Base-by-base conservation (phyloP, 1,139 yeast species). In the Saccharomyces hybrid region DNA sequence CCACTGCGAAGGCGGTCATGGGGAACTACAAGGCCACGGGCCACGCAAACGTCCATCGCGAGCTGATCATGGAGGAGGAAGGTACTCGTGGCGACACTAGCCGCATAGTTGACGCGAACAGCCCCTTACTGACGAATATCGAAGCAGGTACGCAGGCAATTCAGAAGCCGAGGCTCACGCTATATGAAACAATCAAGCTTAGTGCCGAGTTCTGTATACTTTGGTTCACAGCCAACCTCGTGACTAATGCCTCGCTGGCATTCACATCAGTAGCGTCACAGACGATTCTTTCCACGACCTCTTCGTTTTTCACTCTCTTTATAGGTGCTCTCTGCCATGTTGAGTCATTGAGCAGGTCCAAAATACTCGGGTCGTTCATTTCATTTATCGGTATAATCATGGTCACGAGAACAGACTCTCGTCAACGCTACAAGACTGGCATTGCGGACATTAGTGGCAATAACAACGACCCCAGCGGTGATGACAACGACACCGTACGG, bases 261-360 rank as follows among this genome's bases (percentile, higher is more conserved):
- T 90, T 84, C 70, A 90, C 97, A 0, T 83, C 90, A n/a, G 97
- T 90, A 46, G 95, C 95, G 7, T 84, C 91, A 23, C 97, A 93
- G 64, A 91, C 97, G 4, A 89, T 91, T 32, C 73, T 91, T 47
- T 84, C 96, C 11, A 85, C 96, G 49, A 89, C 97, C 0, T 85
- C 95, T 8, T 86, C 96, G 16, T 88, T 91, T 66, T 91, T 90
- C 78, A 91, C 98, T 0, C 77, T 91, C 49, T 61, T 88, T 1
- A 77, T 90, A 16, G 97, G 97, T 0, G 81, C 82, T 55, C 57
- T 86, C 16, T 83, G 83, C 57, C 75, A 82, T 30, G 79, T 89
- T 8, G 97, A 90, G 70, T 73, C 70, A 47, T 80, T 90, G 65
- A 86, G 81, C 63, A 65, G 70, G 25, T 74, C 78, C 50, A 91